Percentiles rank a stretch among this genome's conserved stretches.
Evolutionary conservation across 129 eudicot species (phyloP).

Genomic region (Flaveria trinervia): DNA sequence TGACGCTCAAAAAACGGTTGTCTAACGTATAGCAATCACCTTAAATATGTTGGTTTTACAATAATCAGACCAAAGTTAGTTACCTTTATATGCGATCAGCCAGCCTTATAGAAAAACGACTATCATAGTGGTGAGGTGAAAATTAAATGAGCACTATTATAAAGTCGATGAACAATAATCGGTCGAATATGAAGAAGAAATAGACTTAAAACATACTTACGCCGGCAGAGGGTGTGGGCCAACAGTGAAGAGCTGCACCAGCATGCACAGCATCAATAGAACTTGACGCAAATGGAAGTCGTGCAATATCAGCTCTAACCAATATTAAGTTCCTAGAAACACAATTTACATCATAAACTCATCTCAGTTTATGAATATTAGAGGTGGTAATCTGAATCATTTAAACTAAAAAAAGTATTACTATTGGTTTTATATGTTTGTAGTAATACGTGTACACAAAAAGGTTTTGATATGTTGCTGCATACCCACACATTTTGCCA

Average conservation of each 20-base stretch:
- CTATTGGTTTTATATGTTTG: too few relatives aligned
- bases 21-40: neutral
- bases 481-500: too few relatives aligned
- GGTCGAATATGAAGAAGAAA: neutral
- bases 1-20: neutral
- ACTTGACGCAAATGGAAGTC: constrained; percentile 84
- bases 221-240: constrained; percentile 95
- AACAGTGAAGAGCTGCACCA: constrained; percentile 98
- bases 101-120: neutral
- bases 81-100: neutral
- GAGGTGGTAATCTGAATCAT: neutral
- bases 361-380: neutral
- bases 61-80: neutral
- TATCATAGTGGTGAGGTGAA: constrained; percentile 1
- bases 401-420: too few relatives aligned
- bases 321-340: constrained; percentile 57
- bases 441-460: too few relatives aligned
- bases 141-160: neutral
- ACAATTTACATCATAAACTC: constrained; percentile 22
- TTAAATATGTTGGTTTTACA: neutral
- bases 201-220: constrained; percentile 46
- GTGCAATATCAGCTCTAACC: constrained; percentile 94
- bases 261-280: constrained; percentile 94
- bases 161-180: neutral
- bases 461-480: too few relatives aligned